Evolutionary conservation across 2,329 filamentous ascomycete species (phyloP), one percentile per base, ranked within the genome.

Genomic region (Diplodia mutila): DNA sequence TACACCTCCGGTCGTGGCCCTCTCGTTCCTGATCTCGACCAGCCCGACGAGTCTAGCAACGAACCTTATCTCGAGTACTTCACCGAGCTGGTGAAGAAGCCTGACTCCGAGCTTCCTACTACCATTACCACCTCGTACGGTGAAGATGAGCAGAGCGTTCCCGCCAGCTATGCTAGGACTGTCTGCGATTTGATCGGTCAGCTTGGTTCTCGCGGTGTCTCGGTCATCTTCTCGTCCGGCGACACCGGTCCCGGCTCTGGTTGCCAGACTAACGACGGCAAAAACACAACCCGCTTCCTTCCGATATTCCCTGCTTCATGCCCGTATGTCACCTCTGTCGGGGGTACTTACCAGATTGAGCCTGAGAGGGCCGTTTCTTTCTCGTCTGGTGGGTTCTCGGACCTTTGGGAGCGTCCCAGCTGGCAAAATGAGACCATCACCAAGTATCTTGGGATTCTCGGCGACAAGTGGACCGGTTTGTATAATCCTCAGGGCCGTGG

Each of bases 21-120:
- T 3, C 76, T 85, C 8, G 75, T 85, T 12, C 82, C 83, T 0
- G 82, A 85, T 70, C 75, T 84, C 1, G 82, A 83, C 70, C 78
- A 83, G 69, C 82, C 82, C 0, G 74, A 75, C 34, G 69, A 72
- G 14, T 76, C 73, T 14, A 73, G 79, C 66, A 81, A 83, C 69
- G 83, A 85, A 76, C 83, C 83, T 1, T 80, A 80, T 54, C 70
- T 80, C n/a, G 77, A 79, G 16, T 77, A 77, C 70, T 80, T 79
- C 59, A 78, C 75, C 23, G 77, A 76, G 61, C 71, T 80, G 25
- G 66, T 75, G 57, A 72, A 70, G 16, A 73, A 77, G 21, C 69
- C 70, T 2, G 76, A 80, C 51, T 71, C 68, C 11, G 70, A 79
- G 61, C 74, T 80, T n/a, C 79, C 79, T 1, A 72, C 76, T 25